A percentile compares a stretch with the other conserved stretches of the same genome.
Conservation (phyloP, 768 basidiomycete species). For the Trametes villosa region DNA sequence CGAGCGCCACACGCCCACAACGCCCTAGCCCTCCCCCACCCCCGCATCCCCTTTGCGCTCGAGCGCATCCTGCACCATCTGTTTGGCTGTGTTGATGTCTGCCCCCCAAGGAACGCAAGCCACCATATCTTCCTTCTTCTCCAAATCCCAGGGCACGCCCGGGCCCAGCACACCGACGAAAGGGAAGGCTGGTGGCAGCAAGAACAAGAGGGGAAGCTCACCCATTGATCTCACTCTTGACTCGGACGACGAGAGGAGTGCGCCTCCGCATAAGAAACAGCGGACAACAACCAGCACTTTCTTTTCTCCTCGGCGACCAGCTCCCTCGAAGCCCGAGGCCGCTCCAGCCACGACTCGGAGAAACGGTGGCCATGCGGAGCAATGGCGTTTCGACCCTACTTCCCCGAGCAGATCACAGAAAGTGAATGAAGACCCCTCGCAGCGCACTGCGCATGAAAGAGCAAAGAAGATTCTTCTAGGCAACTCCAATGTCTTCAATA, state of each 20-base stretch:
- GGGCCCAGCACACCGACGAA: slow-evolving; percentile 19
- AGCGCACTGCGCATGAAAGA: slow-evolving; percentile 40
- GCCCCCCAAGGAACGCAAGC: slow-evolving; percentile 32
- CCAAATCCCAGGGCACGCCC: slow-evolving; percentile 22
- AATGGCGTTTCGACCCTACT: slow-evolving; percentile 50
- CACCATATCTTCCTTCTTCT: slow-evolving; percentile 49
- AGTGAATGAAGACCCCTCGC: slow-evolving; percentile 23
- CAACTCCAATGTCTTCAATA: slow-evolving; percentile 45
- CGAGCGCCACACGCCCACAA: not conserved
- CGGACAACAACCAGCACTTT: slow-evolving; percentile 28
- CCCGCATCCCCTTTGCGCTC: not conserved
- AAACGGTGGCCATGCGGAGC: slow-evolving; percentile 34
- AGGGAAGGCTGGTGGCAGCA: not conserved
- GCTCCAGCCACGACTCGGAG: not conserved
- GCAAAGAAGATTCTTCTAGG: slow-evolving; percentile 56
- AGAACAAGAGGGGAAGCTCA: slow-evolving; percentile 28
- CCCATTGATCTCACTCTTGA: slow-evolving; percentile 61
- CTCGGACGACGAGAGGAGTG: slow-evolving; percentile 14
- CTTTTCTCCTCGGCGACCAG: slow-evolving; percentile 5
- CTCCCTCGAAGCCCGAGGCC: not conserved
- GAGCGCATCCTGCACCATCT: not conserved
- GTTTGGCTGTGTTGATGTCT: not conserved
- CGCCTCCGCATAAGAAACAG: slow-evolving; percentile 24
- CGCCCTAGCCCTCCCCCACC: not conserved
- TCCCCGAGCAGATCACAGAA: slow-evolving; percentile 17